Base-by-base conservation (phyloP, 768 basidiomycete species). In the Neoboletus subvelutipes region DNA sequence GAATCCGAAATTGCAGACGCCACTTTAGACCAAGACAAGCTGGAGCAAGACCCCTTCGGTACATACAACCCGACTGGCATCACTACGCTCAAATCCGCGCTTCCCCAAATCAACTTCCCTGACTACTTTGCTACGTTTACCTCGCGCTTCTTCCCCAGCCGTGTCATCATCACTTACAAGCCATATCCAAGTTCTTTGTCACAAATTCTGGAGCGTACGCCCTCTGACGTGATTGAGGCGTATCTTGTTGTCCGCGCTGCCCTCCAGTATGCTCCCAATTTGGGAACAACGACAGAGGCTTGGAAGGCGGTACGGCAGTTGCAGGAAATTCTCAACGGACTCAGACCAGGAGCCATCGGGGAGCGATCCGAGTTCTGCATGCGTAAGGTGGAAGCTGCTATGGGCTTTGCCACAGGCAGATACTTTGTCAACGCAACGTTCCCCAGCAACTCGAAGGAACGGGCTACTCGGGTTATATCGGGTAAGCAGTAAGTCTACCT, bases 381-480 rank as follows among this genome's bases (percentile, higher is more conserved):
- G 50, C 79, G 77, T 1, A 77, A 78, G 61, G 85, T 94, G 1
- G 89, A 94, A 63, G 67, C 75, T 40, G 81, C 82, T 2, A 79
- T 96, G 54, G 96, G 96, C n/a, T 95, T 92, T 70, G 88, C 93
- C 7, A 82, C 88, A 31, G 95, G 96, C 2, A 80, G 91, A 60
- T 92, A 88, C 71, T 98, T 94, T 67, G 93, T 95, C 50, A 83
- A 91, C 50, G 82, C 86, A 69, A 88, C 88, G 0, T 95, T 95
- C 66, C 82, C 80, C 11, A 85, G 88, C 20, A 79, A 90, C 50
- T 92, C 91, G 24, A 90, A 83, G 70, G 80, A 80, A 63, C 90
- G 90, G 67, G 92, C 87, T 13, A 90, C 89, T 45, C 83, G 83
- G 57, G 82, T 98, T 59, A 98, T 99, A 67, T 82, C 79, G 46